Percentiles rank a stretch among this genome's conserved stretches.
Conservation (phyloP, 495 filamentous ascomycete genomes). For the Hyaloscypha variabilis region DNA sequence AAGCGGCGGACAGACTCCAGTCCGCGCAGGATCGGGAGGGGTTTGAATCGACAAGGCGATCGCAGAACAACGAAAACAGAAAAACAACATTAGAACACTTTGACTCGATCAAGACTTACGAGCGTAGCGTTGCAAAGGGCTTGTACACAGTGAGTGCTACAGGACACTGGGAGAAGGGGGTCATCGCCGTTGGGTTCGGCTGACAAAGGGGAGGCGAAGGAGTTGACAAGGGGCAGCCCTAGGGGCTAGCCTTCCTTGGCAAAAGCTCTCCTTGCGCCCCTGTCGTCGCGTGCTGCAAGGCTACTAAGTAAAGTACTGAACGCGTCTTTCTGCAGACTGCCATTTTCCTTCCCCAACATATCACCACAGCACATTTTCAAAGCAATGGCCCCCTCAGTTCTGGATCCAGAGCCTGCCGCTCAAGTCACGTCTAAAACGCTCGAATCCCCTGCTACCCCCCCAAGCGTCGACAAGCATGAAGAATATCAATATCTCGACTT, state of each 20-base stretch:
- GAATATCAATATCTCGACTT: conserved; percentile 79
- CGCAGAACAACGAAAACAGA: too few species aligned
- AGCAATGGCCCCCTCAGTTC: conserved; percentile 26
- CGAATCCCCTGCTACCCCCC: conserved; percentile 17
- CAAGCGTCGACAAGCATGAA: conserved; percentile 49
- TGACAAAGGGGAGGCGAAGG: not conserved
- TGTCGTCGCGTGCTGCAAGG: conserved; percentile 6
- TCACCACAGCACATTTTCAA: not conserved
- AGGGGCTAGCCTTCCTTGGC: too few species aligned
- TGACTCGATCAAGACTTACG: too few species aligned
- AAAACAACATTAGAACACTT: too few species aligned
- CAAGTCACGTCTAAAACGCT: conserved; percentile 1
- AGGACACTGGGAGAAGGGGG: too few species aligned
- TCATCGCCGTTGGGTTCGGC: too few species aligned
- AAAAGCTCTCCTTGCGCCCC: not conserved
- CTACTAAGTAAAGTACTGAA: conserved; percentile 15
- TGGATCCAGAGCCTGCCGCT: conserved; percentile 14
- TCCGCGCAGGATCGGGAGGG: not conserved
- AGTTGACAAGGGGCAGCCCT: too few species aligned
- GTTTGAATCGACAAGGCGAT: too few species aligned
- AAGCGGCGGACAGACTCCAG: not conserved
- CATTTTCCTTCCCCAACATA: not conserved
- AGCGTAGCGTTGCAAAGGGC: too few species aligned
- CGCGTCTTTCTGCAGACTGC: conserved; percentile 4
- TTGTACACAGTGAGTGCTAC: too few species aligned